phyloP scores from a whole-genome alignment of 768 basidiomycete species.

The Pleurotus pulmonarius region DNA sequence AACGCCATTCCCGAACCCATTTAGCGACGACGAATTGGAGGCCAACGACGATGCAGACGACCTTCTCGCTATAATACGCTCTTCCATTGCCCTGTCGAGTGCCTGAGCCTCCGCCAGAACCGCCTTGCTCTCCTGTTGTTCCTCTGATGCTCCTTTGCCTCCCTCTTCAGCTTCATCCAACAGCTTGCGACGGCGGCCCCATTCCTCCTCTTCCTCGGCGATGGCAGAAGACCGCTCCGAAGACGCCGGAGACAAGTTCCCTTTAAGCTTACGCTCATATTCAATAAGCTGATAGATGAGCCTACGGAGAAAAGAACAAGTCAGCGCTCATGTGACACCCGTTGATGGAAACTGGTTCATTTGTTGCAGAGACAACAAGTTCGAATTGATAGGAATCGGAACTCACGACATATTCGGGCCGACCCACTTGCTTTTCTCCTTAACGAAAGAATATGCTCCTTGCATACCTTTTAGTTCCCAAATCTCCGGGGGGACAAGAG shows the following conservation, averaged over 20 bases:
- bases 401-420: slow-evolving; percentile 96
- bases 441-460: slow-evolving; percentile 84
- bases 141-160: slow-evolving; percentile 15
- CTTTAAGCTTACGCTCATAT: slow-evolving; percentile 74
- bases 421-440: slow-evolving; percentile 82
- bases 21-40: slow-evolving; percentile 37
- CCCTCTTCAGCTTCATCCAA: slow-evolving; percentile 49
- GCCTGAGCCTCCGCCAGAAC: slow-evolving; percentile 77
- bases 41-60: slow-evolving; percentile 61
- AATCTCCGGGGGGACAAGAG: slow-evolving; percentile 68
- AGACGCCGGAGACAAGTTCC: slow-evolving; percentile 44
- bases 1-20: slow-evolving; percentile 59
- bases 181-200: slow-evolving; percentile 64
- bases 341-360: slow-evolving; percentile 4
- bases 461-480: slow-evolving; percentile 87
- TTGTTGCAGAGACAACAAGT: slow-evolving; percentile 11
- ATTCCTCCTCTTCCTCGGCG: slow-evolving; percentile 75
- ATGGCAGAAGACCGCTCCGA: slow-evolving; percentile 53
- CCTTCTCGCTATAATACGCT: slow-evolving; percentile 73
- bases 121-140: slow-evolving; percentile 51
- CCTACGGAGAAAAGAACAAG: slow-evolving; percentile 34
- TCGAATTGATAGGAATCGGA: slow-evolving; percentile 2
- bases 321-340: slow-evolving; percentile 12
- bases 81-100: slow-evolving; percentile 86
- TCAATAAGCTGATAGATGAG: slow-evolving; percentile 93